Evolutionary conservation across 2,329 filamentous ascomycete species (phyloP), one percentile per base, ranked within the genome.

Genomic region (Fusarium oligoseptatum): DNA sequence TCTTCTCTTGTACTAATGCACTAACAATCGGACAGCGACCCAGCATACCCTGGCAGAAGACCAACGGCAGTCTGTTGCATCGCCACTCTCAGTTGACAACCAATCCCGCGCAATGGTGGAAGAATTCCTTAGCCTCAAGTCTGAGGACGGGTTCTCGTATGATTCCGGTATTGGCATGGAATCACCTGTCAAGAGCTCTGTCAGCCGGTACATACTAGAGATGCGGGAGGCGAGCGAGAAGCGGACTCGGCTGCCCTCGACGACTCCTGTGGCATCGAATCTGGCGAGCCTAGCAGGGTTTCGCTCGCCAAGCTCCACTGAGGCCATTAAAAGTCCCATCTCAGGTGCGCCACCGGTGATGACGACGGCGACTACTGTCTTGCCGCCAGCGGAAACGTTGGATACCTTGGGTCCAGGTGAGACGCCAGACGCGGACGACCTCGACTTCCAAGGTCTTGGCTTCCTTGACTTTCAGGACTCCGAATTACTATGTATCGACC

Each of bases 111-210:
- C 62, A 9, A 68, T 76, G 37, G 63, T 77, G 14, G 68, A 76
- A 39, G 61, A 71, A 10, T 77, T 75, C 27, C 66, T 78, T 14
- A 70, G 63, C 60, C 73, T 78, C 27, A 63, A 70, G 24, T 39
- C 60, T 6, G 74, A 69, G 6, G 56, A 66, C 9, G 64, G 29
- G 14, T 64, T 68, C 29, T 68, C 66, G 20, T 76, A 71, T 29
- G 76, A 78, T 60, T 78, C 76, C 2, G 76, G 76, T 17, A 70
- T 78, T 36, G 76, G 75, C 7, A 58, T 77, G 48, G 68, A 58
- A 3, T 62, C 50, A 32, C 41, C 70, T 14, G 39, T 48, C 27
- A 57, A 67, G 22, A 24, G 43, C 20, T 67, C 58, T 20, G 57
- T 55, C 7, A 77, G 73, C 36, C 66, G 61, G 10, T 75, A 71